Evolutionary conservation across 441 rosid species (phyloP).

Genomic region (Jatropha multifida): DNA sequence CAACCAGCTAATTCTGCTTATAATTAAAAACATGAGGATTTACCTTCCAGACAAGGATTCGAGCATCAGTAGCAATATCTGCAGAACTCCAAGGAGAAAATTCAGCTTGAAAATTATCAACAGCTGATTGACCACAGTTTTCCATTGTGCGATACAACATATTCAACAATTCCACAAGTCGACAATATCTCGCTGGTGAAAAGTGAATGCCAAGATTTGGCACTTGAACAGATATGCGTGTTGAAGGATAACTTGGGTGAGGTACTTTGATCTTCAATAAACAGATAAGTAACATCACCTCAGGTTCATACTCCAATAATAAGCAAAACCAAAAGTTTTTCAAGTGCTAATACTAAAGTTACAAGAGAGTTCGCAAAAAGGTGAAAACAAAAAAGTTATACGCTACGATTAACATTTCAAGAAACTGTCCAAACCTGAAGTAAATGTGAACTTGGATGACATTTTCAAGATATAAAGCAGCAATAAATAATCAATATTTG

Average conservation of each 20-base stretch:
- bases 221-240: conserved; percentile 91
- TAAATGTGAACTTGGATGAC: background rate
- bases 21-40: conserved; percentile 22
- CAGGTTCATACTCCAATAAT: background rate
- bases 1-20: conserved; percentile 24
- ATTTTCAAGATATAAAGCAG: background rate
- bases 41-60: conserved; percentile 98
- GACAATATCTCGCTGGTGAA: conserved; percentile 82
- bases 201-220: conserved; percentile 97
- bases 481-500: background rate
- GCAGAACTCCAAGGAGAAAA: conserved; percentile 65
- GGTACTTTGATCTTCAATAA: conserved; percentile 78
- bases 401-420: background rate
- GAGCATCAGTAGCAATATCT: conserved; percentile 75
- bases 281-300: conserved; percentile 22
- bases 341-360: background rate
- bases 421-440: background rate
- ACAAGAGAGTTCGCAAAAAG: background rate
- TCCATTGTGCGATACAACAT: conserved; percentile 58
- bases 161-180: conserved; percentile 72
- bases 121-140: conserved; percentile 63
- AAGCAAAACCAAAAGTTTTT: background rate
- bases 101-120: conserved; percentile 62
- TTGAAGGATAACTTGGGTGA: conserved; percentile 88
- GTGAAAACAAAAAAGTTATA: background rate